These are phyloP conservation scores for Diaporthe helianthi DNA, from an alignment of 2,329 filamentous ascomycete species.

Conservation along the genomic window DNA sequence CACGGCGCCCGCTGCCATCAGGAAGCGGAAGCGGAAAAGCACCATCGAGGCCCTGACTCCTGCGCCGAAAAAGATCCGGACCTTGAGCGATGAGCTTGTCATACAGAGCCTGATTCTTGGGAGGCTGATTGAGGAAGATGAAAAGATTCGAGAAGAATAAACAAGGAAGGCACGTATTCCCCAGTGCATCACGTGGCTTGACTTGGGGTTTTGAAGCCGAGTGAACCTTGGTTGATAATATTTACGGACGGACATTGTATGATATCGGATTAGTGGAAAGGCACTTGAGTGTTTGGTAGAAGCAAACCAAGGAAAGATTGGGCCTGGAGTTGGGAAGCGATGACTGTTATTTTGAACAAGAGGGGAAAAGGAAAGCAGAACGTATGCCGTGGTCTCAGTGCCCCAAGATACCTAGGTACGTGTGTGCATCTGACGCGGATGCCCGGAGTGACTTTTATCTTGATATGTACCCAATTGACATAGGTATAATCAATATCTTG, in stretches of 20 bases:
- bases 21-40: constrained; percentile 53
- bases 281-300: neutral
- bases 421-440: neutral
- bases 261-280: neutral
- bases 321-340: neutral
- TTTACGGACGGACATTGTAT: neutral
- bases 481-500: neutral
- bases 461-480: neutral
- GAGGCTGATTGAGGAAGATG: constrained; percentile 71
- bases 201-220: neutral
- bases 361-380: neutral
- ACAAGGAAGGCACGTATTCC: too few species aligned
- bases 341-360: neutral
- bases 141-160: constrained; percentile 43
- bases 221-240: neutral
- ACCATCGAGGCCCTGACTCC: constrained; percentile 42
- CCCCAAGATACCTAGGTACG: neutral
- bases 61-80: constrained; percentile 61
- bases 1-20: constrained; percentile 35
- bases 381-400: neutral
- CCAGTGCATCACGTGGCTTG: neutral
- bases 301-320: neutral
- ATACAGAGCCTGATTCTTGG: constrained; percentile 93
- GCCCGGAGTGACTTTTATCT: neutral
- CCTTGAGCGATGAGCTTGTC: constrained; percentile 85